phyloP scores from a whole-genome alignment of 2,329 filamentous ascomycete species.

The Fusarium penzigii region DNA sequence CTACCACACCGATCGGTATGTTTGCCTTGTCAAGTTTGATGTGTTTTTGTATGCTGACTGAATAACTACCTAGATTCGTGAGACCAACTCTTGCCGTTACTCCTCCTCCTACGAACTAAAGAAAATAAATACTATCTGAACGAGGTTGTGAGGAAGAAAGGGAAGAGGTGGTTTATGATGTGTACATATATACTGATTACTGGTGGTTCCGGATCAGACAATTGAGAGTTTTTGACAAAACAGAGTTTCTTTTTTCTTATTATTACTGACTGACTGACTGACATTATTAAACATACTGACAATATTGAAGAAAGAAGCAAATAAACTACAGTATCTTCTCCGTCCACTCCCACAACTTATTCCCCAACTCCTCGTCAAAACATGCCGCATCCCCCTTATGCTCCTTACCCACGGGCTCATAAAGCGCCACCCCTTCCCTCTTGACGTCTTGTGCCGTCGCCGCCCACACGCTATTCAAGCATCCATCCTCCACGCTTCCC shows the following conservation, averaged over 20 bases:
- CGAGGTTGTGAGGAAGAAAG: neutral
- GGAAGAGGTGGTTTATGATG: neutral
- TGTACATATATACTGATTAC: slow-evolving; percentile 5
- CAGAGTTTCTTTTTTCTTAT: neutral
- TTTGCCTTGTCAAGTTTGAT: too few relatives aligned
- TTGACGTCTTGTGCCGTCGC: slow-evolving; percentile 23
- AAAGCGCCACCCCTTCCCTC: slow-evolving; percentile 22
- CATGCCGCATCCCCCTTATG: slow-evolving; percentile 22
- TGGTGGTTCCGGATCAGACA: neutral
- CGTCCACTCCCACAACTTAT: slow-evolving; percentile 43
- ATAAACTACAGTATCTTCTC: slow-evolving; percentile 10
- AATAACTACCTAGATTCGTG: slow-evolving; percentile 61
- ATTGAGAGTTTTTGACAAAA: neutral
- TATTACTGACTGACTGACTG: neutral
- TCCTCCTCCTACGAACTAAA: slow-evolving; percentile 61
- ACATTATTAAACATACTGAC: too few relatives aligned
- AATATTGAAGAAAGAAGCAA: too few relatives aligned
- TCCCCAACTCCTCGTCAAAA: slow-evolving; percentile 32
- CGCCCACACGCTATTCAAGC: slow-evolving; percentile 35
- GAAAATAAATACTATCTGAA: neutral
- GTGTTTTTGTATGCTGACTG: too few relatives aligned
- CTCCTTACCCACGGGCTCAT: slow-evolving; percentile 30
- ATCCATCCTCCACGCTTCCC: slow-evolving; percentile 31
- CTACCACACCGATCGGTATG: slow-evolving; percentile 87
- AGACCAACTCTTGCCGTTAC: slow-evolving; percentile 77